phyloP scores from a whole-genome alignment of 1,284 basidiomycete genomes.

The Serendipita sp. region DNA sequence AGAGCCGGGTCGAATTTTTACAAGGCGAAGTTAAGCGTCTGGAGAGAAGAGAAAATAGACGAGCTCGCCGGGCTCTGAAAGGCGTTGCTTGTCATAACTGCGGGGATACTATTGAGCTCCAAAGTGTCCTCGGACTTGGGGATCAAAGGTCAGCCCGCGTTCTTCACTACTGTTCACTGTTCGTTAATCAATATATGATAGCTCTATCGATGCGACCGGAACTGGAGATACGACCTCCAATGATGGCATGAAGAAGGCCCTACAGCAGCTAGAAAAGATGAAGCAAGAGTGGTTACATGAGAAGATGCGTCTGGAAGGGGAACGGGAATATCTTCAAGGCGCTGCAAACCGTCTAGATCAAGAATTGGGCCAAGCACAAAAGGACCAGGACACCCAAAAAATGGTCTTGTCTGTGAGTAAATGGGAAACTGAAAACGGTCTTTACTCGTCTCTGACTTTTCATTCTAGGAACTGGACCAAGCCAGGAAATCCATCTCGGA shows the following conservation, averaged over 20 bases:
- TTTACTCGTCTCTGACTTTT: no score
- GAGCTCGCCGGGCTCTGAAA: constrained; percentile 38
- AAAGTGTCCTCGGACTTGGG: constrained; percentile 24
- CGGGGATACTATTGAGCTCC: constrained; percentile 41
- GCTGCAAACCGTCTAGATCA: constrained; percentile 25
- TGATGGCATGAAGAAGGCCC: constrained; percentile 33
- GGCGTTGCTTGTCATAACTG: constrained; percentile 50
- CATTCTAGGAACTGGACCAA: not conserved
- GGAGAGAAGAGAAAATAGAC: constrained; percentile 48
- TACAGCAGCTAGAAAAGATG: constrained; percentile 44
- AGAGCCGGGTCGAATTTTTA: constrained; percentile 36
- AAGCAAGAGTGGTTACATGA: constrained; percentile 56
- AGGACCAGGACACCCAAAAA: constrained; percentile 53
- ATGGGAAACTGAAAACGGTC: not conserved
- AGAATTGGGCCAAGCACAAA: constrained; percentile 40
- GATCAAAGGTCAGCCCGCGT: constrained; percentile 43
- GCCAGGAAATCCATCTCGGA: constrained; percentile 31
- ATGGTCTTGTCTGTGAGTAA: constrained; percentile 19
- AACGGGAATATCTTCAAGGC: constrained; percentile 56
- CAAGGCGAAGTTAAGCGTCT: constrained; percentile 55
- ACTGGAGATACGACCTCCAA: constrained; percentile 2
- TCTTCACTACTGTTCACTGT: not conserved
- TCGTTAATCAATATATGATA: constrained; percentile 4
- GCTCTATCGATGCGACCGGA: constrained; percentile 31
- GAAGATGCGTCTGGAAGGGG: constrained; percentile 41